phyloP scores from a whole-genome alignment of 768 basidiomycete species.

The Collybia sp. region DNA sequence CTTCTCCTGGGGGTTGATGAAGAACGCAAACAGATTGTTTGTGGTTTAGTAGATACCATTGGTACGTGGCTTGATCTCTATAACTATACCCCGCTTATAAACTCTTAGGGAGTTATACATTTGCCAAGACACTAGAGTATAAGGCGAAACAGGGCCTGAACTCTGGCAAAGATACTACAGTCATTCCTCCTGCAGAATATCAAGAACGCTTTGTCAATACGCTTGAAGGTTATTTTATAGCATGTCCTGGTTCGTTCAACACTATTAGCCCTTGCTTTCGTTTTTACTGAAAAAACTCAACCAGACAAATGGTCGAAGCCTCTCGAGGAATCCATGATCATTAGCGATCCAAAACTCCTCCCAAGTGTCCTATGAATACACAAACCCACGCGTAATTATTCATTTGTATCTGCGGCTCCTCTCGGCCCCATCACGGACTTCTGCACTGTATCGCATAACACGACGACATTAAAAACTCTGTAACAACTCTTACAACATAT shows the following conservation, averaged over 20 bases:
- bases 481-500: no score
- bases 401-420: no score
- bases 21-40: slow-evolving; percentile 60
- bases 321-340: background rate
- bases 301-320: background rate
- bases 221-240: slow-evolving; percentile 70
- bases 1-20: slow-evolving; percentile 73
- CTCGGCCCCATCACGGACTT: no score
- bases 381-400: no score
- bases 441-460: no score
- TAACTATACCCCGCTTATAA: background rate
- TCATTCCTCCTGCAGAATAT: slow-evolving; percentile 78
- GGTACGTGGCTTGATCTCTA: slow-evolving; percentile 29
- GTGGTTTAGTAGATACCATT: slow-evolving; percentile 83
- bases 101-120: slow-evolving; percentile 68
- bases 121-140: slow-evolving; percentile 84
- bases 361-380: background rate
- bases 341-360: slow-evolving; percentile 1
- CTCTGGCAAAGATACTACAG: slow-evolving; percentile 69
- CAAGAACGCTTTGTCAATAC: slow-evolving; percentile 71
- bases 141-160: slow-evolving; percentile 78
- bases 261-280: background rate
- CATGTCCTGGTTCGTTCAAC: slow-evolving; percentile 59
- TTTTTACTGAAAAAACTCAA: background rate
- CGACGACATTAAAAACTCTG: no score